phyloP scores from a whole-genome alignment of 441 rosid genomes.

The Adansonia grandidieri region DNA sequence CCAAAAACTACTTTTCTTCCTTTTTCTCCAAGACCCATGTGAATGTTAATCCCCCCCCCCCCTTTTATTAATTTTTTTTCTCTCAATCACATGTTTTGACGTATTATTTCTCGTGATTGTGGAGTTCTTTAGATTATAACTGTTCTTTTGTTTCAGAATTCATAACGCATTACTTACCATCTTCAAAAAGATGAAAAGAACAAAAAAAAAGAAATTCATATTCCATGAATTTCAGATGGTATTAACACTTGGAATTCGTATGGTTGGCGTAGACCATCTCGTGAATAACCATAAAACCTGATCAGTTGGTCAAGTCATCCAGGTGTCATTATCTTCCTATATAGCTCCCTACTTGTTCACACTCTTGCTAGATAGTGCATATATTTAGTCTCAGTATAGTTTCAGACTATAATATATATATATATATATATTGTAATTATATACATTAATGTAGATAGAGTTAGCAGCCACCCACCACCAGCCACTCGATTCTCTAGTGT shows the following conservation, averaged over 20 bases:
- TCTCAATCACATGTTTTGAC: conserved; percentile 26
- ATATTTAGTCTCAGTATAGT: background rate
- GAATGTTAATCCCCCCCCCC: background rate
- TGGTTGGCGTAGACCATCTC: conserved; percentile 29
- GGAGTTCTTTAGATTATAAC: conserved; percentile 14
- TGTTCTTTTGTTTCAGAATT: background rate
- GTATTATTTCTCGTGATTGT: conserved; percentile 28
- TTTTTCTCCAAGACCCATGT: conserved; percentile 4
- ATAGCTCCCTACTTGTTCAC: background rate
- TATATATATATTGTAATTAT: too few relatives aligned
- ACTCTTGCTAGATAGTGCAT: background rate
- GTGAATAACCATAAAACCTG: conserved; percentile 19
- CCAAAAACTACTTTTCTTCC: background rate
- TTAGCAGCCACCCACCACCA: background rate
- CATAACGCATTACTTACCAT: too few relatives aligned
- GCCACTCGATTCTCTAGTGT: background rate
- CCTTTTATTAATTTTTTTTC: background rate
- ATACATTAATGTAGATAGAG: background rate
- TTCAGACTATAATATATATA: too few relatives aligned
- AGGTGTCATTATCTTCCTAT: background rate
- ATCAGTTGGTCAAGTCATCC: background rate
- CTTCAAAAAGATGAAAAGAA: too few relatives aligned
- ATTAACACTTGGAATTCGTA: conserved; percentile 3
- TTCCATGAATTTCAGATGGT: background rate
- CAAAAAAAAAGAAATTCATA: background rate